phyloP scores from a whole-genome alignment of 2,329 filamentous ascomycete genomes.

The Teratosphaeria destructans region DNA sequence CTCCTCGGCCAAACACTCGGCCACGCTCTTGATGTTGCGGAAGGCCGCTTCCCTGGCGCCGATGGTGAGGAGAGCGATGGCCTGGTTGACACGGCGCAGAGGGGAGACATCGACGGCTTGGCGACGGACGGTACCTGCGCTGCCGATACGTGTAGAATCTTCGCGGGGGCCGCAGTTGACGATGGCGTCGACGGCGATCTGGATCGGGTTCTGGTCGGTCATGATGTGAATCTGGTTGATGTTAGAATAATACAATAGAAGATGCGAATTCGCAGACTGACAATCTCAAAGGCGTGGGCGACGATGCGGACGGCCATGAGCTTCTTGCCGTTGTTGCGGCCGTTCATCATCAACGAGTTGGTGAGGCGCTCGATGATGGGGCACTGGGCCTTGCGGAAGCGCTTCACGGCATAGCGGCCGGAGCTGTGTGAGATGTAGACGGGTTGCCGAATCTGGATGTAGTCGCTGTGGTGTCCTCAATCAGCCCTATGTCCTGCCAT shows the following conservation, averaged over 20 bases:
- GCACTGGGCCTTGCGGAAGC: conserved; percentile 99
- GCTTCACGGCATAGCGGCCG: conserved; percentile 97
- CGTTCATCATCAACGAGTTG: conserved; percentile 99
- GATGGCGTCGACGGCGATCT: conserved; percentile 97
- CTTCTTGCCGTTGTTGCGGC: conserved; percentile 99
- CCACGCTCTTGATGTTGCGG: conserved; percentile 99
- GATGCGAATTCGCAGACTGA: conserved; percentile 45
- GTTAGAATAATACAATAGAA: conserved; percentile 3
- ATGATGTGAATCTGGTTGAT: conserved; percentile 89
- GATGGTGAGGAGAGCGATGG: conserved; percentile 96
- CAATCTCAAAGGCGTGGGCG: conserved; percentile 98
- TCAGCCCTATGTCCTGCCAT: neutral
- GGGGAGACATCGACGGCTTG: conserved; percentile 99
- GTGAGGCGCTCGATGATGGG: conserved; percentile 99
- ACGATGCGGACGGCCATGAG: conserved; percentile 99
- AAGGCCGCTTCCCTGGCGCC: conserved; percentile 97
- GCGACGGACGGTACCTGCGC: conserved; percentile 97
- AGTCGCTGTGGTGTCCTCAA: conserved; percentile 59
- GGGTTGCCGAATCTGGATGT: conserved; percentile 98
- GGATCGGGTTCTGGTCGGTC: conserved; percentile 99
- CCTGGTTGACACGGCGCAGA: conserved; percentile 99
- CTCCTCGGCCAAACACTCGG: conserved; percentile 99
- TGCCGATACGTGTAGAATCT: conserved; percentile 99
- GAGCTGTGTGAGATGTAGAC: conserved; percentile 99
- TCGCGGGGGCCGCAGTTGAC: conserved; percentile 99